Evolutionary conservation across 176 grass and related monocot species (phyloP), one percentile per base, ranked within the genome.

Genomic region (Paspalum vaginatum): DNA sequence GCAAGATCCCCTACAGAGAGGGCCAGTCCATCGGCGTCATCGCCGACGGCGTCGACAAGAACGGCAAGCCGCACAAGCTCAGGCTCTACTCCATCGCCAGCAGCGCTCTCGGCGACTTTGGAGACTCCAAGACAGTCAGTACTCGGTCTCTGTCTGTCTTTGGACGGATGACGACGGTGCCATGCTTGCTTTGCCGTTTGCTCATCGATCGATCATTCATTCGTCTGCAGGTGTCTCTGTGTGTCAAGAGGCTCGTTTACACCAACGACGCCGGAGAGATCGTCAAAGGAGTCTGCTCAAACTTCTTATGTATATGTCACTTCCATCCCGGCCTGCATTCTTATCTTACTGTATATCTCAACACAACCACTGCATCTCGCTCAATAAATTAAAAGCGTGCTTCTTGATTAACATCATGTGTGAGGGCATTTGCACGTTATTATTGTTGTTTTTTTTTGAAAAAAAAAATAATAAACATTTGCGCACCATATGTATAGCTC

Each of bases 181-280:
- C n/a, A n/a, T n/a, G n/a, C n/a, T n/a, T n/a, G 32, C 32, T 32
- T 32, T 32, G 32, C 2, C 32, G n/a, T 32, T 32, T 32, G 32
- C 32, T 32, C 32, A 32, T 32, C 32, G 32, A 57, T 58, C n/a
- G 21, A 2, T 7, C 47, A 24, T 5, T 2, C 15, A 11, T 54
- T 10, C 27, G 17, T 85, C 32, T 61, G 44, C 61, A 98, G 96
- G 96, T 95, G 22, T 99, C 96, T 3, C 74, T 95, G 0, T 99
- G 96, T 63, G 96, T 98, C 46, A 98, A 98, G 92, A 85, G 96
- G 50, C 92, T 99, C 15, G 88, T 99, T n/a, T 95, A 95, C 71
- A 99, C 96, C 56, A 95, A 98, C 45, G 88, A 99, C 1, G 88
- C 87, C 56, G 90, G 96, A 43, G 92, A 95, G 82, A 68, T 95